Evolutionary conservation across 1,139 yeast genomes (phyloP).

Genomic region (Yamadazyma buinensis): DNA sequence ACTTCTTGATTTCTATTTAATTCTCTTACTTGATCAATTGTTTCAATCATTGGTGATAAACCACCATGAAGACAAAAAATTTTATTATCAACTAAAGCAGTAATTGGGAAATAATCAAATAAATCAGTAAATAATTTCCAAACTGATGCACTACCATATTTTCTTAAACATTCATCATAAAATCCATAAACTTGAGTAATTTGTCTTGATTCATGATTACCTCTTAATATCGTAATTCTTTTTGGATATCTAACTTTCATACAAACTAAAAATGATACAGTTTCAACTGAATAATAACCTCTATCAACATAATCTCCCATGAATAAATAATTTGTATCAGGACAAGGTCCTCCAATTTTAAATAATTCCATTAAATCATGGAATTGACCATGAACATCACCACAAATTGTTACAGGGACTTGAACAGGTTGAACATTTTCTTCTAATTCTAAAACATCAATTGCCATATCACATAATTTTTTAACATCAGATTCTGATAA

Average conservation of each 20-base stretch:
- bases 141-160: conserved; percentile 92
- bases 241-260: conserved; percentile 91
- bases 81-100: conserved; percentile 87
- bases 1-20: conserved; percentile 91
- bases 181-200: conserved; percentile 98
- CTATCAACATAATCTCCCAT: conserved; percentile 97
- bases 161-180: conserved; percentile 94
- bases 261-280: conserved; percentile 87
- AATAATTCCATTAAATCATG: conserved; percentile 91
- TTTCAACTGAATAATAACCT: conserved; percentile 90
- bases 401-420: conserved; percentile 95
- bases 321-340: conserved; percentile 72
- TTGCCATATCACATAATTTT: conserved; percentile 82
- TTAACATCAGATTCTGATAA: conserved; percentile 80
- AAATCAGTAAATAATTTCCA: conserved; percentile 77
- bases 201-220: conserved; percentile 96
- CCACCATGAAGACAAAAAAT: conserved; percentile 98
- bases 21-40: conserved; percentile 83
- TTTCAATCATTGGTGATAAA: conserved; percentile 85
- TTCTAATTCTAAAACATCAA: conserved; percentile 85
- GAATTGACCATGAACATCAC: conserved; percentile 98
- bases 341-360: conserved; percentile 92
- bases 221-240: conserved; percentile 88
- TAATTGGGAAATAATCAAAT: conserved; percentile 90
- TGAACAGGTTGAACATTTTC: conserved; percentile 92